A percentile compares a stretch with the other conserved stretches of the same genome.
Evolutionary conservation across 2,329 filamentous ascomycete species (phyloP).

Genomic region (Cladosporium phlei): DNA sequence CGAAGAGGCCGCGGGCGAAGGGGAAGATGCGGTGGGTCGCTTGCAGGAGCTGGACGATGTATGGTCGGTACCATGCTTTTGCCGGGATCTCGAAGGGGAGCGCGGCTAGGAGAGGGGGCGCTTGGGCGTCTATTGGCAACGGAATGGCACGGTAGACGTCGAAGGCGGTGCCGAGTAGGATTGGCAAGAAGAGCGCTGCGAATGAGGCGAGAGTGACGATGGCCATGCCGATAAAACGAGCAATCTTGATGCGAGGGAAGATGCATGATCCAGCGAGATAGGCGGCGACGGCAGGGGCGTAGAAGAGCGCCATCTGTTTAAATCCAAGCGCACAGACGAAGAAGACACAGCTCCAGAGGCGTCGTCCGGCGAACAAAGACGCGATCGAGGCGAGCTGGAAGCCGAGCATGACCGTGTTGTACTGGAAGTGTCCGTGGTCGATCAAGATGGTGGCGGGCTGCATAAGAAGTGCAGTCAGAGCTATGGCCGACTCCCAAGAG

Average conservation of each 20-base stretch:
- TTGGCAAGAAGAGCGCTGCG: conserved; percentile 66
- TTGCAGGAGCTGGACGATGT: conserved; percentile 74
- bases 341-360: conserved; percentile 85
- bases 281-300: conserved; percentile 86
- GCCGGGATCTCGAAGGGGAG: conserved; percentile 54
- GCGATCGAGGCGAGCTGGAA: conserved; percentile 82
- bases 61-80: conserved; percentile 66
- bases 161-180: conserved; percentile 67
- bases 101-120: conserved; percentile 60
- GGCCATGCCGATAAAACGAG: conserved; percentile 69
- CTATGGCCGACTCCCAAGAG: conserved; percentile 73
- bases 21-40: conserved; percentile 91
- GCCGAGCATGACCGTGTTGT: conserved; percentile 97
- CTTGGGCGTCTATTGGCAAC: conserved; percentile 44
- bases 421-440: conserved; percentile 95
- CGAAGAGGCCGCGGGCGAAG: conserved; percentile 90
- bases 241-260: conserved; percentile 64
- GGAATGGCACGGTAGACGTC: conserved; percentile 62
- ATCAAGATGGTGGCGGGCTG: conserved; percentile 87
- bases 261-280: conserved; percentile 84
- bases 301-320: conserved; percentile 99
- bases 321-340: conserved; percentile 93
- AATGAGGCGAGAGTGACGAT: conserved; percentile 70
- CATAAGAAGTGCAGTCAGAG: conserved; percentile 84
- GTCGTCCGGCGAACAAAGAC: conserved; percentile 77